These are phyloP conservation scores for Colletotrichum incanum DNA, from an alignment of 2,329 filamentous ascomycete species.

Conservation along the genomic window DNA sequence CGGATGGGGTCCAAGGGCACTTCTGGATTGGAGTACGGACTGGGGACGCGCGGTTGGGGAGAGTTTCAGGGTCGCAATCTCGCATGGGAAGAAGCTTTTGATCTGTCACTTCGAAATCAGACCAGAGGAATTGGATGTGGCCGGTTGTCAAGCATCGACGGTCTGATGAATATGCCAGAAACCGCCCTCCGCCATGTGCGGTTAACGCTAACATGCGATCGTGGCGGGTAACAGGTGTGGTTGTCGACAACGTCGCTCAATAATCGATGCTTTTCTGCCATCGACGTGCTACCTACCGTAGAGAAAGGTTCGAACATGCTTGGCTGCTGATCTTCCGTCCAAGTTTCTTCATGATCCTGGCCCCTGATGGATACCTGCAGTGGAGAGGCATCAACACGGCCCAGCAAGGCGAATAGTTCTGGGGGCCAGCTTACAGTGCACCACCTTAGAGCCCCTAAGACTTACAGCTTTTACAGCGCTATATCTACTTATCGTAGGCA, in stretches of 20 bases:
- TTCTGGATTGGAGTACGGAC: background rate
- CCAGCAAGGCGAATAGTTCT: background rate
- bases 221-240: background rate
- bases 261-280: background rate
- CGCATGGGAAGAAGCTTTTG: slow-evolving; percentile 18
- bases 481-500: background rate
- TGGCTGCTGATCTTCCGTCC: background rate
- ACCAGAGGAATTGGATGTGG: background rate
- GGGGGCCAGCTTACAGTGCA: too few relatives aligned
- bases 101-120: slow-evolving; percentile 26
- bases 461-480: too few relatives aligned
- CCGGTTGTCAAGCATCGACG: background rate
- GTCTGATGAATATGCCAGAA: background rate
- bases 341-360: background rate
- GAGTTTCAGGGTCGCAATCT: slow-evolving; percentile 17
- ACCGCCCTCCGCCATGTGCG: background rate
- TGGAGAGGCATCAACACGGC: background rate
- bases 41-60: background rate
- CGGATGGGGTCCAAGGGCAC: background rate
- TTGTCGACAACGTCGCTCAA: background rate
- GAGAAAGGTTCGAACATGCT: background rate
- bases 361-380: background rate
- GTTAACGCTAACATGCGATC: background rate
- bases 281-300: background rate
- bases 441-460: too few relatives aligned